A percentile compares a stretch with the other conserved stretches of the same genome.
Evolutionary conservation across 305 asterid species (phyloP).

Genomic region (Rubia tinctorum): DNA sequence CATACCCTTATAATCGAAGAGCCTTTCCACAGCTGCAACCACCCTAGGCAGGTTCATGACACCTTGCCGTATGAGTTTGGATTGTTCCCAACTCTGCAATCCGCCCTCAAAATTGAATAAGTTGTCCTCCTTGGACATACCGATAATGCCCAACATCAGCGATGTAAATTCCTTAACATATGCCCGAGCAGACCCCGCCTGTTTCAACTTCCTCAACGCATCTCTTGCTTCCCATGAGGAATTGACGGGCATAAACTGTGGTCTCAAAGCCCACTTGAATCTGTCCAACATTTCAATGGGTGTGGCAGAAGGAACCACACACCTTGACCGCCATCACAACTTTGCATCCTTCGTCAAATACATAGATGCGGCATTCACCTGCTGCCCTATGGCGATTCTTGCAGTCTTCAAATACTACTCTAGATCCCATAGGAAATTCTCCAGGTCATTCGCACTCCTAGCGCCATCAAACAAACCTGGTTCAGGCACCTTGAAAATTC

Average conservation of each 20-base stretch:
- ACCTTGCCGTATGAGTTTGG: too few species aligned
- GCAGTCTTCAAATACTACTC: neutral
- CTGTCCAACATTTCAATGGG: neutral
- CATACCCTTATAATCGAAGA: too few species aligned
- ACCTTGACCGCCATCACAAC: neutral
- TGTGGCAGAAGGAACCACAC: too few species aligned
- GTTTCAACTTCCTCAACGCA: too few species aligned
- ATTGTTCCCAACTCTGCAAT: too few species aligned
- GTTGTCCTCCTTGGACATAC: too few species aligned
- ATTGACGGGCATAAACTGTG: neutral
- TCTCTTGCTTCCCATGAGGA: neutral
- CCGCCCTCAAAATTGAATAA: too few species aligned
- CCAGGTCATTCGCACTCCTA: neutral
- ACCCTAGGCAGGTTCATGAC: too few species aligned
- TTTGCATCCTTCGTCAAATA: neutral
- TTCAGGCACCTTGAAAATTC: neutral
- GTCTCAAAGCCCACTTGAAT: neutral
- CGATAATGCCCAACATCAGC: too few species aligned
- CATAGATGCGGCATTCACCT: neutral
- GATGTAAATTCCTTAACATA: too few species aligned
- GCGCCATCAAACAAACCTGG: neutral
- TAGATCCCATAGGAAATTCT: neutral
- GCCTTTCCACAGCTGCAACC: too few species aligned
- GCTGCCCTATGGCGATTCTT: neutral
- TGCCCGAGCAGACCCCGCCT: too few species aligned